phyloP scores from a whole-genome alignment of 2,329 filamentous ascomycete species.

The Lecanicillium sp. region DNA sequence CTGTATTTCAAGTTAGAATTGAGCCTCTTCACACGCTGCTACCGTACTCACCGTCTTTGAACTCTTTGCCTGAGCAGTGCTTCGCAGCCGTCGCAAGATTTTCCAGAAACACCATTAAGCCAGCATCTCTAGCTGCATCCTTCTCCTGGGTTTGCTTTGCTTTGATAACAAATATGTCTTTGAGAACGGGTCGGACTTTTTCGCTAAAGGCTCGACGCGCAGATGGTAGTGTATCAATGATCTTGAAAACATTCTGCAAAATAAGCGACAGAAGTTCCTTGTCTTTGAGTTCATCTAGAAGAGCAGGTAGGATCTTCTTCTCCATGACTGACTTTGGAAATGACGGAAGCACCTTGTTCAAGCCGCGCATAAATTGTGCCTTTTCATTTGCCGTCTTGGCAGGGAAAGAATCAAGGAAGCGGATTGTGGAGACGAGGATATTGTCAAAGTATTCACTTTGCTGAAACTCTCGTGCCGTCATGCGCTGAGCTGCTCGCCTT shows the following conservation, averaged over 20 bases:
- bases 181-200: slow-evolving; percentile 74
- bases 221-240: slow-evolving; percentile 69
- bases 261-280: slow-evolving; percentile 77
- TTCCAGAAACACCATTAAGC: slow-evolving; percentile 83
- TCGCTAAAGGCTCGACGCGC: slow-evolving; percentile 75
- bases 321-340: slow-evolving; percentile 92
- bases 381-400: slow-evolving; percentile 91
- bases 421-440: slow-evolving; percentile 89
- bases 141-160: slow-evolving; percentile 57
- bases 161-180: slow-evolving; percentile 68
- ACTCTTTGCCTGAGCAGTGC: slow-evolving; percentile 84
- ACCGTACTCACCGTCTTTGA: slow-evolving; percentile 68
- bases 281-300: slow-evolving; percentile 92
- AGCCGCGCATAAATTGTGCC: slow-evolving; percentile 78
- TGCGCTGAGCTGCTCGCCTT: slow-evolving; percentile 73
- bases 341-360: slow-evolving; percentile 78
- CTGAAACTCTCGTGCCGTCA: slow-evolving; percentile 87
- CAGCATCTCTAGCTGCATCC: slow-evolving; percentile 77
- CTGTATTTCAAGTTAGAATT: slow-evolving; percentile 32
- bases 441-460: slow-evolving; percentile 96
- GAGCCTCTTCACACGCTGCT: slow-evolving; percentile 7
- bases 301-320: slow-evolving; percentile 81
- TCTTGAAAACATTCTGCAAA: slow-evolving; percentile 86
- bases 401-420: slow-evolving; percentile 84
- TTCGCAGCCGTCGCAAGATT: slow-evolving; percentile 67